Evolutionary conservation across 306 rosid species (phyloP), one percentile per base, ranked within the genome.

Genomic region (Pyrus bretschneideri): DNA sequence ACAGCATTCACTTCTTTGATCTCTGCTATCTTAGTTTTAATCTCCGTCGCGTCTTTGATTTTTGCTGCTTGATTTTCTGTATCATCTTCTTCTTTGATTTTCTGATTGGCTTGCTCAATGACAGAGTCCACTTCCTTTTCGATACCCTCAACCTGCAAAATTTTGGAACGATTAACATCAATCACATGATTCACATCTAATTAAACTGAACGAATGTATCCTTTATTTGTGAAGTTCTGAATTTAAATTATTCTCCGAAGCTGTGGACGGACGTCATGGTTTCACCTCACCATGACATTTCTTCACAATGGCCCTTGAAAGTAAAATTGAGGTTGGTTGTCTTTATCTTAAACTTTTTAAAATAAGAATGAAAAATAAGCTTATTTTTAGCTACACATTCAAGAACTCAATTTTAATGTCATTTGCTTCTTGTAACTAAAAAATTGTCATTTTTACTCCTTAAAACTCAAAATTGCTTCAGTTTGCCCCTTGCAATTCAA

Each of bases 71-170:
- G 59, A 6, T 42, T 44, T 27, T 73, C 15, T 6, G 9, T 60
- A 27, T 33, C 66, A 44, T 29, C 19, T 46, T 38, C 57, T 17
- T 35, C 49, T 18, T 35, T 58, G 40, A 66, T 70, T 31, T 44
- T 29, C 21, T 82, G 33, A 2, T 42, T 63, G 72, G 67, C 76
- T 65, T 76, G n/a, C 4, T 57, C 87, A 13, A 83, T 10, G 60
- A 79, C 27, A 15, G 81, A 78, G 4, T 61, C 89, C 69, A 85
- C 5, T 46, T 82, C 59, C 35, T 81, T 58, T 38, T 40, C 91
- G 23, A 79, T 25, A 3, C 72, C 82, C 49, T 87, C 86, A 30
- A 80, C 75, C 94, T 90, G 75, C 85, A 86, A 51, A 51, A 75
- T 69, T 61, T 17, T 40, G 54, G 58, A 49, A 63, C 42, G 9